phyloP scores from a whole-genome alignment of 345 rosid species.

The Isatis tinctoria region DNA sequence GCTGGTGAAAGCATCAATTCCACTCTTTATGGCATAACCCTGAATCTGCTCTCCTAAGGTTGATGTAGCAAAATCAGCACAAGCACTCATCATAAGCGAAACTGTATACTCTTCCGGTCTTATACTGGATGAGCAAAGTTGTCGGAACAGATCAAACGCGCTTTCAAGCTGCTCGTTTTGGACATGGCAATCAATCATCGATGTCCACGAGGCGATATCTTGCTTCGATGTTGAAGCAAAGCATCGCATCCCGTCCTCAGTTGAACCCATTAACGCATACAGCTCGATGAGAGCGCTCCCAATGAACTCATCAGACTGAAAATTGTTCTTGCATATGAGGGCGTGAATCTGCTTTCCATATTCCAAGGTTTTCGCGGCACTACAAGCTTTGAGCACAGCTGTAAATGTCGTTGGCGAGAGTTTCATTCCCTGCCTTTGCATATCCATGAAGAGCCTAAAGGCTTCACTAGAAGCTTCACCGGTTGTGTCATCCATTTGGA shows the following conservation, averaged over 20 bases:
- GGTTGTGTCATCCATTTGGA: slow-evolving; percentile 25
- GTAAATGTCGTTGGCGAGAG: slow-evolving; percentile 49
- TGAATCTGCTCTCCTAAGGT: slow-evolving; percentile 49
- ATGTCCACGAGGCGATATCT: slow-evolving; percentile 52
- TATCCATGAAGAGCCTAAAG: slow-evolving; percentile 38
- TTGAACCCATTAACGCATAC: slow-evolving; percentile 43
- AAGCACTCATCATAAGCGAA: slow-evolving; percentile 47
- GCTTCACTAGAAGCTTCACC: slow-evolving; percentile 34
- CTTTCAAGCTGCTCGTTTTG: slow-evolving; percentile 42
- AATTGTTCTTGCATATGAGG: slow-evolving; percentile 39
- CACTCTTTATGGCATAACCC: slow-evolving; percentile 42
- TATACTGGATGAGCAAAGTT: slow-evolving; percentile 32
- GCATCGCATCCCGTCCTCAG: slow-evolving; percentile 42
- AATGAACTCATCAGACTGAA: slow-evolving; percentile 53
- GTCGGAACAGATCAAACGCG: slow-evolving; percentile 43
- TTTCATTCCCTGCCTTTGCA: slow-evolving; percentile 39
- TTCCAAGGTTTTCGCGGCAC: slow-evolving; percentile 29
- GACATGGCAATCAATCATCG: slow-evolving; percentile 44
- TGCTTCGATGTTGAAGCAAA: slow-evolving; percentile 37
- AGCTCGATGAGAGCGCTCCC: slow-evolving; percentile 46
- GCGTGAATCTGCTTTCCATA: slow-evolving; percentile 52
- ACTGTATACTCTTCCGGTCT: slow-evolving; percentile 50
- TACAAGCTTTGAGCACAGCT: slow-evolving; percentile 46
- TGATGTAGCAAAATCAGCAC: slow-evolving; percentile 46
- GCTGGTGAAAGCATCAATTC: slow-evolving; percentile 36